Percentiles rank a stretch among this genome's conserved stretches.
These are phyloP conservation scores for Curvularia eragrostidis DNA, from an alignment of 2,329 filamentous ascomycete species.

Conservation along the genomic window DNA sequence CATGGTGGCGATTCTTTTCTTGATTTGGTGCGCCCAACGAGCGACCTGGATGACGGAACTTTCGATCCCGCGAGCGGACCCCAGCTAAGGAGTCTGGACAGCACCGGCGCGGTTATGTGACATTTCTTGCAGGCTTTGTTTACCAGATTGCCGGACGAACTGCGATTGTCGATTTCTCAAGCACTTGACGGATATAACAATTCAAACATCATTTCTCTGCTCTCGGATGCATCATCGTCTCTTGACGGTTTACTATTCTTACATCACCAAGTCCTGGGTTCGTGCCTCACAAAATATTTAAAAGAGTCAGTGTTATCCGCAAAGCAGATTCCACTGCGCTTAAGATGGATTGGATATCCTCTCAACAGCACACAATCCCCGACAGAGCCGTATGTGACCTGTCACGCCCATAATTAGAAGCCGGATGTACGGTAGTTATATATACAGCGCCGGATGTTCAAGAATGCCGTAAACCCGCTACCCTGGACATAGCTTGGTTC, in stretches of 20 bases:
- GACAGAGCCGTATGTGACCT: background rate
- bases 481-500: background rate
- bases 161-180: slow-evolving; percentile 29
- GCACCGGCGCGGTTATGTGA: slow-evolving; percentile 32
- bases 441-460: background rate
- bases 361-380: background rate
- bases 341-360: background rate
- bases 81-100: slow-evolving; percentile 22
- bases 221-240: slow-evolving; percentile 8
- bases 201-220: slow-evolving; percentile 28
- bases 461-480: background rate
- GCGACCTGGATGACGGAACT: slow-evolving; percentile 11
- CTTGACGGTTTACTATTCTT: slow-evolving; percentile 8
- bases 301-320: background rate
- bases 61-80: slow-evolving; percentile 9
- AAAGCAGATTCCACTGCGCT: background rate
- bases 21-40: slow-evolving; percentile 12
- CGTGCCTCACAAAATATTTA: background rate
- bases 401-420: background rate
- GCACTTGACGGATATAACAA: slow-evolving; percentile 33
- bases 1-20: slow-evolving; percentile 7
- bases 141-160: slow-evolving; percentile 29
- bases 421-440: background rate
- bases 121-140: slow-evolving; percentile 33
- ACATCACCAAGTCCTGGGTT: background rate